Conservation (phyloP, 2,329 filamentous ascomycete genomes). For the Colletotrichum magnum region DNA sequence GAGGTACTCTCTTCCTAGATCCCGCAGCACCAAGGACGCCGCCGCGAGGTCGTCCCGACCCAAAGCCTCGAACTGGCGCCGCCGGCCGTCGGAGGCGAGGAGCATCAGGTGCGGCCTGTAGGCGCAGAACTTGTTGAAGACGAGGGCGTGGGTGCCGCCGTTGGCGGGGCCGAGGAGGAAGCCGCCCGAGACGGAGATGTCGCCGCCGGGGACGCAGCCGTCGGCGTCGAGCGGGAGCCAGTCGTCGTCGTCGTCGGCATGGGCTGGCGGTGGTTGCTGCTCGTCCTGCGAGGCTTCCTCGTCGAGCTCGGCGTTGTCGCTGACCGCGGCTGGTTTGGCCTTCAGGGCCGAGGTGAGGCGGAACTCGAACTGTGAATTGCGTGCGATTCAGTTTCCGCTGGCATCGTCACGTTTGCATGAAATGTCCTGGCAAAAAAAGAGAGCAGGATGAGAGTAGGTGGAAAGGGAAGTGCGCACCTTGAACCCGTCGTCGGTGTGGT, state of each 20-base stretch:
- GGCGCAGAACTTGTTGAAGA: constrained; percentile 64
- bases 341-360: constrained; percentile 33
- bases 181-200: constrained; percentile 55
- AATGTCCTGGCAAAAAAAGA: background rate
- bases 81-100: constrained; percentile 61
- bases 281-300: background rate
- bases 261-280: background rate
- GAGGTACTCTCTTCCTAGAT: constrained; percentile 48
- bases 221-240: constrained; percentile 10
- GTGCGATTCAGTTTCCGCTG: background rate
- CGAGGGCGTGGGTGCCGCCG: constrained; percentile 59
- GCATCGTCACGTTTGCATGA: too few relatives aligned
- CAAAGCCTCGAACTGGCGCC: constrained; percentile 60
- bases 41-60: constrained; percentile 56
- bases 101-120: constrained; percentile 63
- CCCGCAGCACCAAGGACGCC: constrained; percentile 35
- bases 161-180: constrained; percentile 55
- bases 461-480: constrained; percentile 4
- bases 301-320: constrained; percentile 29
- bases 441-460: background rate
- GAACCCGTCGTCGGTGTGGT: constrained; percentile 21
- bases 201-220: constrained; percentile 52
- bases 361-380: constrained; percentile 27
- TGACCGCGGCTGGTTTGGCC: constrained; percentile 26
- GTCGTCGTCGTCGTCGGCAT: background rate